Conservation (phyloP, 2,329 filamentous ascomycete genomes). For the Amylocarpus encephaloides region DNA sequence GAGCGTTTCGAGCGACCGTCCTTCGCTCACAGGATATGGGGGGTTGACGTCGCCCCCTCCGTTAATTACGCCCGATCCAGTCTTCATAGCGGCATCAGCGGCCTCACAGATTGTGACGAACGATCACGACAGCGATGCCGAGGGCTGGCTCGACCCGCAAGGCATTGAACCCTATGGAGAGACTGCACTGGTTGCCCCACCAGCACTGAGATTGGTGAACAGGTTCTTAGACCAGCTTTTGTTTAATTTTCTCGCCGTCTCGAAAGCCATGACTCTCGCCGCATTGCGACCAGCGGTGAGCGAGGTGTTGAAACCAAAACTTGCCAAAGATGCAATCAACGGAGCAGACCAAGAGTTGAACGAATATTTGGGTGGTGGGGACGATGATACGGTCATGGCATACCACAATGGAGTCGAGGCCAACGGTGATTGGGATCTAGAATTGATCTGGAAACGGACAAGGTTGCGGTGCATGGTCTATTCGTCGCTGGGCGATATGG, state of each 20-base stretch:
- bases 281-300: slow-evolving; percentile 74
- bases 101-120: slow-evolving; percentile 89
- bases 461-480: slow-evolving; percentile 96
- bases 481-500: slow-evolving; percentile 90
- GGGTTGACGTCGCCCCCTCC: slow-evolving; percentile 61
- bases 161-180: slow-evolving; percentile 59
- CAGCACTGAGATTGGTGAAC: slow-evolving; percentile 75
- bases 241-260: slow-evolving; percentile 77
- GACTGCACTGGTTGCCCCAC: slow-evolving; percentile 64
- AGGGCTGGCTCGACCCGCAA: slow-evolving; percentile 63
- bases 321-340: slow-evolving; percentile 77
- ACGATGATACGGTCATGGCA: slow-evolving; percentile 63
- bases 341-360: slow-evolving; percentile 81
- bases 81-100: slow-evolving; percentile 81
- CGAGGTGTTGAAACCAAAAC: slow-evolving; percentile 81
- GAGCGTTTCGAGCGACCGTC: slow-evolving; percentile 66
- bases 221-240: slow-evolving; percentile 89
- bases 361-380: slow-evolving; percentile 76
- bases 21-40: slow-evolving; percentile 52
- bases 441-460: slow-evolving; percentile 89
- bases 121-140: slow-evolving; percentile 70
- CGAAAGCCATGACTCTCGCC: slow-evolving; percentile 70
- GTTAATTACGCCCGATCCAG: slow-evolving; percentile 67
- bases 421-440: slow-evolving; percentile 72
- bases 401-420: slow-evolving; percentile 46